Conservation (phyloP, 768 basidiomycete species). For the Boletus tylopilopsis region DNA sequence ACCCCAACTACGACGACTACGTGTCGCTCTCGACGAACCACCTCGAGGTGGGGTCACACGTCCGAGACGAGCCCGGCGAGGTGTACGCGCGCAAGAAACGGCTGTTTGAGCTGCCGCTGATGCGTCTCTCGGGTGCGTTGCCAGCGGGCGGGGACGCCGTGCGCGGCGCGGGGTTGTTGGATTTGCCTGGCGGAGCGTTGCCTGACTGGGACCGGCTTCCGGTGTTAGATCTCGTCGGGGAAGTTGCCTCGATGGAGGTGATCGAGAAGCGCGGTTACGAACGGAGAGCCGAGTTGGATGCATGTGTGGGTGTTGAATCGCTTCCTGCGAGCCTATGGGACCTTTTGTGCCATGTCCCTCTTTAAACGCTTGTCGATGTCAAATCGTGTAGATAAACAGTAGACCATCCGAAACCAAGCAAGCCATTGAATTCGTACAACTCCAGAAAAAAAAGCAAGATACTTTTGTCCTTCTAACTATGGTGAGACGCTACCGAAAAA, state of each 20-base stretch:
- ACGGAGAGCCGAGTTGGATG: slow-evolving; percentile 34
- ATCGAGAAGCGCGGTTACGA: slow-evolving; percentile 34
- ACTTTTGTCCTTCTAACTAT: slow-evolving; percentile 18
- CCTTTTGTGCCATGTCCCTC: slow-evolving; percentile 16
- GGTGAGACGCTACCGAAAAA: slow-evolving; percentile 5
- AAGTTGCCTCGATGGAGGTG: slow-evolving; percentile 33
- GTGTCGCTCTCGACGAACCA: slow-evolving; percentile 87
- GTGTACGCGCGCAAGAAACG: slow-evolving; percentile 52
- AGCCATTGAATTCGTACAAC: slow-evolving; percentile 16
- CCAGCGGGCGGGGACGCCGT: slow-evolving; percentile 3
- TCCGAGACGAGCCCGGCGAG: slow-evolving; percentile 49
- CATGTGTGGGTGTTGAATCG: slow-evolving; percentile 22
- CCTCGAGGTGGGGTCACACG: slow-evolving; percentile 80
- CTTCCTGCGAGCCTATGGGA: slow-evolving; percentile 24
- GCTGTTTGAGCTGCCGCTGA: slow-evolving; percentile 67
- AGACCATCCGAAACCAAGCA: slow-evolving; percentile 5
- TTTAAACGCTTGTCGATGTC: slow-evolving; percentile 6
- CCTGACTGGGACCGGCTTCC: slow-evolving; percentile 57
- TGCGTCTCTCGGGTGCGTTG: slow-evolving; percentile 37
- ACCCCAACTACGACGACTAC: slow-evolving; percentile 75
- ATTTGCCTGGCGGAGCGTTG: slow-evolving; percentile 53
- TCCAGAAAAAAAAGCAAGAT: slow-evolving; percentile 16
- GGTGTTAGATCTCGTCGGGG: slow-evolving; percentile 64
- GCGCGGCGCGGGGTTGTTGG: slow-evolving; percentile 40
- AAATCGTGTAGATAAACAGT: too few relatives aligned